Evolutionary conservation across 2,329 filamentous ascomycete species (phyloP), one percentile per base, ranked within the genome.

Genomic region (Fusarium foetens): DNA sequence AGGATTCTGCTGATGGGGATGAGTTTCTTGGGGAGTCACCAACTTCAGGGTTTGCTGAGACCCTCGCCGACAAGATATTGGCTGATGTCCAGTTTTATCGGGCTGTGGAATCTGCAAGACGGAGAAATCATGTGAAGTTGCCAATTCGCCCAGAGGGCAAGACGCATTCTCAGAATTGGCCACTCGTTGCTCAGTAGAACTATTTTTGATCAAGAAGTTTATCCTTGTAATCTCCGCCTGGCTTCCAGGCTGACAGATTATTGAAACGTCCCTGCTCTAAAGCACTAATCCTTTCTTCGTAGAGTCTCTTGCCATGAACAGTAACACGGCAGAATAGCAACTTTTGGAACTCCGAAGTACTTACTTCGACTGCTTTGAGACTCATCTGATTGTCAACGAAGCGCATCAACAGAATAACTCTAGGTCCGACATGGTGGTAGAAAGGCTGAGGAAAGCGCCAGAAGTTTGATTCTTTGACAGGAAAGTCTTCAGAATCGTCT

Each of bases 371-470:
- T 33, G 63, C 72, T 63, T 43, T 68, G 16, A 75, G 62, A 13
- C 51, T 42, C 25, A 76, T 46, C 16, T 70, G 25, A 7, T 53
- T 54, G 19, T 68, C 62, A 9, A 58, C 43, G 38, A 70, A 52
- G 21, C 73, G 67, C 52, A 70, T 72, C 19, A 72, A 29, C 3
- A 77, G 33, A 39, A 75, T 31, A 13, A 75, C 51, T 6, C 63
- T 58, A 8, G 63, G 5, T 1, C 75, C 75, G 4, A 77, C 38
- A n/a, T 77, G 75, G 21, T 75, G 63, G n/a, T 69, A 75, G 8
- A 60, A 63, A 21, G 63, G 60, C n/a, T 35, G 63, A 12, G 73
- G 66, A 16, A 73, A 51, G 17, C 39, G 48, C 75, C 75, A 77
- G 2, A 29, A 6, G 2, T 58, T 62, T 8, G 53, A 14, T 4